A percentile compares a stretch with the other conserved stretches of the same genome.
These are phyloP conservation scores for Sugiyamaella grinbergsii DNA, from an alignment of 1,139 yeast genomes.

Conservation along the genomic window DNA sequence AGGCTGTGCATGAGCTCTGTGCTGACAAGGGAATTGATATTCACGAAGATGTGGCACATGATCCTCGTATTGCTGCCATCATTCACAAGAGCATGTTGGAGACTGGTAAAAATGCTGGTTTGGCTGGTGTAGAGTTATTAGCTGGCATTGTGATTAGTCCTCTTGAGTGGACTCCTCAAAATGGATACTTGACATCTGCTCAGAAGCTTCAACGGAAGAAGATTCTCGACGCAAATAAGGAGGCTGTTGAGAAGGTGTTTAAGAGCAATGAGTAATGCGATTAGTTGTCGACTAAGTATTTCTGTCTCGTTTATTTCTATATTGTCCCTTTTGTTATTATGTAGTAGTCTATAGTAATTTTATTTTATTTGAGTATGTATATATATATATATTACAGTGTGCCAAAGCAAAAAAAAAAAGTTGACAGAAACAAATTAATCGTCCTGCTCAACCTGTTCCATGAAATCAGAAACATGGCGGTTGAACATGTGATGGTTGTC, in stretches of 20 bases:
- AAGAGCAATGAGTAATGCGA: conserved; percentile 4
- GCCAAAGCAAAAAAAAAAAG: no score
- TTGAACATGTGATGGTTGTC: conserved; percentile 72
- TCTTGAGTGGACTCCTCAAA: conserved; percentile 98
- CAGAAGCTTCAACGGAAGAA: conserved; percentile 95
- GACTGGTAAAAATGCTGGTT: conserved; percentile 80
- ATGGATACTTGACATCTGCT: conserved; percentile 90
- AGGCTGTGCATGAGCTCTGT: conserved; percentile 61
- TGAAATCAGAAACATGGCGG: conserved; percentile 49
- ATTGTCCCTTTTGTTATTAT: neutral
- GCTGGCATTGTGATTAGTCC: conserved; percentile 77
- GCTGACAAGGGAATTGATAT: conserved; percentile 54
- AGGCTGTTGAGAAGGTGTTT: conserved; percentile 26
- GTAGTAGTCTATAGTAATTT: no score
- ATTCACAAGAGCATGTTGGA: conserved; percentile 62
- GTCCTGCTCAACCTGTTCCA: conserved; percentile 6
- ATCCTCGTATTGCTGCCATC: conserved; percentile 57
- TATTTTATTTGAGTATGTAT: no score
- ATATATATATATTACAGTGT: no score
- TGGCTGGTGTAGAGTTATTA: conserved; percentile 82
- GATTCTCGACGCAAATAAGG: conserved; percentile 59
- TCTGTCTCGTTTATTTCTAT: conserved; percentile 1
- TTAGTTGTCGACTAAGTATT: neutral
- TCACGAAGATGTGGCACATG: conserved; percentile 57
- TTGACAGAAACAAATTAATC: neutral